phyloP scores from a whole-genome alignment of 2,329 filamentous ascomycete genomes.

The Colletotrichum nymphaeae region DNA sequence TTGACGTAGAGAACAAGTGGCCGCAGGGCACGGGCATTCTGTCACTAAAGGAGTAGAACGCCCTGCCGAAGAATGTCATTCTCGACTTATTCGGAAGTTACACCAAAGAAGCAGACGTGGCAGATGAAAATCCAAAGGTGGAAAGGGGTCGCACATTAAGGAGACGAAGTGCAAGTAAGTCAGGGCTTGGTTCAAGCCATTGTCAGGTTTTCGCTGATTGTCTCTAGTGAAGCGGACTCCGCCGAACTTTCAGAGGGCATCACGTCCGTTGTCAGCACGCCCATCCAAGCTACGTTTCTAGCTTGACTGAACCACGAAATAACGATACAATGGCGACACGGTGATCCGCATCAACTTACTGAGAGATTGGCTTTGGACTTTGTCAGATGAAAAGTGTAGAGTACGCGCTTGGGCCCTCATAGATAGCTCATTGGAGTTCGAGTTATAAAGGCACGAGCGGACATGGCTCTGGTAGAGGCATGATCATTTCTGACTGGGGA shows the following conservation, averaged over 20 bases:
- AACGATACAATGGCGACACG: not conserved
- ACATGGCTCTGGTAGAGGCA: not conserved
- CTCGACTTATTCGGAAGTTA: not conserved
- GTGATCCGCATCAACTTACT: not conserved
- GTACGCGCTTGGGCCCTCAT: not conserved
- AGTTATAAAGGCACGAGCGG: not conserved
- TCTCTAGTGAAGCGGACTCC: not conserved
- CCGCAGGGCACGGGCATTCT: not conserved
- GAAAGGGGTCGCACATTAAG: not conserved
- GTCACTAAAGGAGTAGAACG: not conserved
- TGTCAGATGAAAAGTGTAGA: not conserved
- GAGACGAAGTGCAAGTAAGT: not conserved
- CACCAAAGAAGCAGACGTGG: not conserved
- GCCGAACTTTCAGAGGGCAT: not conserved
- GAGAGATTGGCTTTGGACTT: not conserved
- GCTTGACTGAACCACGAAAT: not conserved
- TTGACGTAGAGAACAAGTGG: not conserved
- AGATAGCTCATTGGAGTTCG: not conserved
- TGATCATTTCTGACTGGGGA: not conserved
- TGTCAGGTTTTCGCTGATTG: not conserved
- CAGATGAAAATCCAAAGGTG: not conserved
- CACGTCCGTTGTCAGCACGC: not conserved
- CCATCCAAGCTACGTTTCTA: not conserved
- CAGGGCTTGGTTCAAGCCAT: too few relatives aligned
- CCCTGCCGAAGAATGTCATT: not conserved